These are phyloP conservation scores for Rhodosporidiobolus odoratus DNA, from an alignment of 768 basidiomycete species.

Conservation along the genomic window DNA sequence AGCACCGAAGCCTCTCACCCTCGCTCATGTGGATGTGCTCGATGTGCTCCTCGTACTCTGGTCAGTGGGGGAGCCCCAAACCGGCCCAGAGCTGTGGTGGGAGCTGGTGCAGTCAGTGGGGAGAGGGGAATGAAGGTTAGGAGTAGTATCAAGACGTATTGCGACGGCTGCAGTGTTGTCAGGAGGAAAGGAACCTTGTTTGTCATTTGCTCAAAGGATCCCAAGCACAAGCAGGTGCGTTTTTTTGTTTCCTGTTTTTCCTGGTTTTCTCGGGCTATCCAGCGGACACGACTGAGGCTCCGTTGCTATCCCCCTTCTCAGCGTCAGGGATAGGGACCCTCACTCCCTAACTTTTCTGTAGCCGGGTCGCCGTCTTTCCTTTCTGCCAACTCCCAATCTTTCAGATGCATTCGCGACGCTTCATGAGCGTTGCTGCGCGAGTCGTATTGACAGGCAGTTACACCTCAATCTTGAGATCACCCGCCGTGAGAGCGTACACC, in stretches of 20 bases:
- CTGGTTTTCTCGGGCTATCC: not conserved
- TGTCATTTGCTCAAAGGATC: slow-evolving; percentile 85
- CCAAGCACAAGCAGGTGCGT: slow-evolving; percentile 92
- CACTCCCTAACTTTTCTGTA: too few relatives aligned
- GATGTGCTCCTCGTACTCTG: slow-evolving; percentile 11
- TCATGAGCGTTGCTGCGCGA: too few relatives aligned
- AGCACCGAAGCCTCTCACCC: slow-evolving; percentile 17
- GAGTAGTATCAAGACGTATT: slow-evolving; percentile 87
- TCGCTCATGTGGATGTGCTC: slow-evolving; percentile 26
- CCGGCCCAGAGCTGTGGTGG: not conserved
- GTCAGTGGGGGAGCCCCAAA: not conserved
- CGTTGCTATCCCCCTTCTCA: too few relatives aligned
- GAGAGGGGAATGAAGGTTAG: slow-evolving; percentile 85
- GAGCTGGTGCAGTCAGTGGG: not conserved
- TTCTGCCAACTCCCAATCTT: too few relatives aligned
- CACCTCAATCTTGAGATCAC: slow-evolving; percentile 28
- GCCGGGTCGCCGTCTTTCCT: too few relatives aligned
- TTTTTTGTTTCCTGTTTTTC: not conserved
- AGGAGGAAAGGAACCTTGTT: slow-evolving; percentile 84
- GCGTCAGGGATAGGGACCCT: too few relatives aligned
- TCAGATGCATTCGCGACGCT: too few relatives aligned
- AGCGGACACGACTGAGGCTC: too few relatives aligned
- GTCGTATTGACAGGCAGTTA: too few relatives aligned
- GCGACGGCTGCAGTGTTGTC: slow-evolving; percentile 86
- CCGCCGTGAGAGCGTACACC: slow-evolving; percentile 13